Evolutionary conservation across 257 asterid species (phyloP).

Genomic region (Nicotiana paniculata): DNA sequence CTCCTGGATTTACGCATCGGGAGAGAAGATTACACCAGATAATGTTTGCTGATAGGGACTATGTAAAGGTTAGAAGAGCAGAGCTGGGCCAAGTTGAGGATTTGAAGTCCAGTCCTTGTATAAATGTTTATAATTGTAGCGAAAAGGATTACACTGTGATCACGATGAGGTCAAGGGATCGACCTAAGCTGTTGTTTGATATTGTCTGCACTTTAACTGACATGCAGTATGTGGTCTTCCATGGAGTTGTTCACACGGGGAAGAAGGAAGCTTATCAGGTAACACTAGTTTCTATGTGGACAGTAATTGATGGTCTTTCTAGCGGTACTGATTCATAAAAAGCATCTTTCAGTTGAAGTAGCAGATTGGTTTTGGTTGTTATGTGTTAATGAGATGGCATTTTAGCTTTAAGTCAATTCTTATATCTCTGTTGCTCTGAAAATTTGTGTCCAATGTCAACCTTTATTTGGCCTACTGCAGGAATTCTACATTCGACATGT

Average conservation of each 20-base stretch:
- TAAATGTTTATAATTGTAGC: slow-evolving; percentile 47
- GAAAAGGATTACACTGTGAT: slow-evolving; percentile 69
- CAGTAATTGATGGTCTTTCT: background rate
- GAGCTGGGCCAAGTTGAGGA: slow-evolving; percentile 25
- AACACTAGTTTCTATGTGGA: background rate
- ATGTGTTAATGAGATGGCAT: background rate
- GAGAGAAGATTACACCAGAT: slow-evolving; percentile 84
- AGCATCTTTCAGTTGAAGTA: background rate
- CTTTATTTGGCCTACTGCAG: slow-evolving; percentile 20
- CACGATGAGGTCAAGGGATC: slow-evolving; percentile 62
- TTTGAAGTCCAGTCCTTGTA: slow-evolving; percentile 43
- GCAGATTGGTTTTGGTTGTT: background rate
- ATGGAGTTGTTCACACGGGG: slow-evolving; percentile 72
- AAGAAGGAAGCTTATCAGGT: slow-evolving; percentile 77
- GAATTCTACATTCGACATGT: slow-evolving; percentile 74
- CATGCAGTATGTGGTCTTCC: slow-evolving; percentile 80
- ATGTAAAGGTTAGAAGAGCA: slow-evolving; percentile 34
- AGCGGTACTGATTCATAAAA: background rate
- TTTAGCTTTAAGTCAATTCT: background rate
- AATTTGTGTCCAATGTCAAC: background rate
- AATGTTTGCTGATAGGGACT: slow-evolving; percentile 80
- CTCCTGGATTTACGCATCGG: slow-evolving; percentile 60
- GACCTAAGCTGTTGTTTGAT: slow-evolving; percentile 82
- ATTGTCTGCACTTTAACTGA: slow-evolving; percentile 71
- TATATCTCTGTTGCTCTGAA: background rate